phyloP scores from a whole-genome alignment of 73 alveolate species.

The Tetrahymena malaccensis region DNA sequence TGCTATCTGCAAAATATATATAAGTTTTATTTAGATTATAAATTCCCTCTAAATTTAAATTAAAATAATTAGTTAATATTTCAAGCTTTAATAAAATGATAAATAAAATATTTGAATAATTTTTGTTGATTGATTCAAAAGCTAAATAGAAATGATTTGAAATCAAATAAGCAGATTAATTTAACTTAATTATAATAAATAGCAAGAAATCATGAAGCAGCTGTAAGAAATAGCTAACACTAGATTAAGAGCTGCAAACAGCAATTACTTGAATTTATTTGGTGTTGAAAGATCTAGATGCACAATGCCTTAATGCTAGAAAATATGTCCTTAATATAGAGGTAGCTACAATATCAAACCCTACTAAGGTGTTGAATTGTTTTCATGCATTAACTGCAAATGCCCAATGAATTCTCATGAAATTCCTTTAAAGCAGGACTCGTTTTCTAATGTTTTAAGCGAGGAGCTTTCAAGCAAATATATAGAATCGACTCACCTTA shows the following conservation, averaged over 20 bases:
- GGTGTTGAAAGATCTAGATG: background rate
- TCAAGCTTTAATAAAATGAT: too few species aligned
- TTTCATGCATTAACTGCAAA: background rate
- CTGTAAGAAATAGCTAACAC: background rate
- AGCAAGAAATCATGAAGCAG: background rate
- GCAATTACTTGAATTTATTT: background rate
- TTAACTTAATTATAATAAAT: background rate
- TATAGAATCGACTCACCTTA: background rate
- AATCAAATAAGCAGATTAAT: background rate
- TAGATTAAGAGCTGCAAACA: background rate
- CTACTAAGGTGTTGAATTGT: background rate
- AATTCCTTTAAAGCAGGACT: background rate
- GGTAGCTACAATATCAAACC: background rate
- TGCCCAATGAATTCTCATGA: background rate
- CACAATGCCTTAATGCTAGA: background rate
- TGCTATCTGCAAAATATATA: background rate
- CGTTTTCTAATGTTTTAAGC: background rate
- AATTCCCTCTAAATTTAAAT: background rate
- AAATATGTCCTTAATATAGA: background rate
- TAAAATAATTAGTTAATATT: too few species aligned
- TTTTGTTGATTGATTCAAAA: too few species aligned
- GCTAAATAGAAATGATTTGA: background rate
- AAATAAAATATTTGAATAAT: too few species aligned
- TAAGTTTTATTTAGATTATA: background rate
- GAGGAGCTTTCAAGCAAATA: background rate